Base-by-base conservation (phyloP, 352 stramenopile species). In the Plasmopara halstedii region DNA sequence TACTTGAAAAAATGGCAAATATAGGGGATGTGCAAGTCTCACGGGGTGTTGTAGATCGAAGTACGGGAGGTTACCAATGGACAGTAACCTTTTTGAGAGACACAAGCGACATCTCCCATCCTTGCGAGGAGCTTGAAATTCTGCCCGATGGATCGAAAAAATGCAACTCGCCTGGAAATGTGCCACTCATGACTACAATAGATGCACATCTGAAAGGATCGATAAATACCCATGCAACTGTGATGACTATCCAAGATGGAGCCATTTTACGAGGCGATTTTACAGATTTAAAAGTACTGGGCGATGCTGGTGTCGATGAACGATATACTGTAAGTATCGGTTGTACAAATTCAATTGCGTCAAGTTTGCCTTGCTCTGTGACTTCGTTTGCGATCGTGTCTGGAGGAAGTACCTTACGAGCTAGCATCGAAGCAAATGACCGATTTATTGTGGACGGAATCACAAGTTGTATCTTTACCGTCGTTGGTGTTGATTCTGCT, bases 61-160 rank as follows among this genome's bases (percentile, higher is more conserved):
- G 65, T 4, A 98, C 93, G 38, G 95, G 94, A 22, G 93, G 90
- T 1, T 98, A 98, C 54, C 78, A 74, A 10, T 98, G 95, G 95
- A 96, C 78, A 4, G 69, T 98, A 19, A 97, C 93, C 8, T 98
- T 98, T 49, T 59, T 98, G 9, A 67, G 83, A 40, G 95, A 98
- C 34, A 54, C 57, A 1, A 74, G 64, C 20, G 73, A 73, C 22
- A 21, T 39, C 1, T 49, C 39, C 2, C 35, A 59, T 6, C 58
- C 67, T 4, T 95, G 73, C 21, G 62, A 88, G 27, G 64, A 88
- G 47, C 58, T 76, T 47, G 75, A 88, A 27, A 32, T 22, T n/a
- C 69, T 85, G 49, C 39, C 47, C 0, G 56, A 45, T n/a, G 78
- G 74, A 1, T 60, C 66, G 7, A 58, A 64, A 14, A 59, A 94